Base-by-base conservation (phyloP, 768 basidiomycete genomes). In the Amanita inopinata region DNA sequence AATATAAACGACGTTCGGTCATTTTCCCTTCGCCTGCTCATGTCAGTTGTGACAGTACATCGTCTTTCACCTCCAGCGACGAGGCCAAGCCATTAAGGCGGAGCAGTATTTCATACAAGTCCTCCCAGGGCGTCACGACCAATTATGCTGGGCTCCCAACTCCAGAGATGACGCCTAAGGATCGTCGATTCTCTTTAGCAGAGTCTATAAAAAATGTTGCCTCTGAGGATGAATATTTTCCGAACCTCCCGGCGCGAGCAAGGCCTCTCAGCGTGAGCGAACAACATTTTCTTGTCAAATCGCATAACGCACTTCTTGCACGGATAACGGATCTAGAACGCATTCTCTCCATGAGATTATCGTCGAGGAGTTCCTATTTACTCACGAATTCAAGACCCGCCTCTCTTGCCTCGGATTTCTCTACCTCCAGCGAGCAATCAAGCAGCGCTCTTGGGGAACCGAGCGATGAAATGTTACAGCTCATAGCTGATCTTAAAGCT, bases 261-360 rank as follows among this genome's bases (percentile, higher is more conserved):
- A 63, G 73, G 47, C 74, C 81, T 41, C 74, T 86, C 49, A 80
- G 81, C 50, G 65, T 66, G 45, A 78, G 76, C 57, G 85, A 89
- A 59, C 84, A 87, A 53, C 78, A 86, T 70, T 90, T 89, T 77
- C 72, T 87, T 59, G 77, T 80, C 63, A 83, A 83, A 56, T 84
- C 82, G 46, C 87, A 91, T 66, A 78, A 83, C 47, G 74, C 86
- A 40, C 78, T 91, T 49, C 70, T 90, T 47, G 74, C 80, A 52
- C 79, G 87, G 48, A 89, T 90, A 58, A 78, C 78, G 35, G 85
- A 87, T 50, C 66, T 91, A 49, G 87, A 91, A 60, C 74, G 76
- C 50, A 74, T 80, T 18, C 63, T 85, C 24, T 74, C 70, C 47
- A 60, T 59, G 61, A 60, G 59, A 45, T 59, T 61, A 44, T 64